Evolutionary conservation across 2,329 filamentous ascomycete species (phyloP), one percentile per base, ranked within the genome.

Genomic region (Penicillium sp.): DNA sequence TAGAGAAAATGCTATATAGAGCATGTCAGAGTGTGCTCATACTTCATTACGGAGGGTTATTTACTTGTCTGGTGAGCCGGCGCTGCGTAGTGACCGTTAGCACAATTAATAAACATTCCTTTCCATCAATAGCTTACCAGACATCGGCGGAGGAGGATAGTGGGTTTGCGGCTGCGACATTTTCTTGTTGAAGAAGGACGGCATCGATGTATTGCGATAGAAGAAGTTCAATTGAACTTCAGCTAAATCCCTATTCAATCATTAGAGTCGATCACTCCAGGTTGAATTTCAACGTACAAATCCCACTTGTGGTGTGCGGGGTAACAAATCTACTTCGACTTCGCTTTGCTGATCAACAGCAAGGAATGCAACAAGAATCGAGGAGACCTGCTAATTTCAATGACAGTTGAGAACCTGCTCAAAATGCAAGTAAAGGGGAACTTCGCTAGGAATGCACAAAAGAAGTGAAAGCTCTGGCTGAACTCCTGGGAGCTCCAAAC

Each of bases 81-180:
- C 6, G 46, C 46, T 48, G 19, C 7, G 14, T 2, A n/a, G 5
- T n/a, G 7, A 13, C 5, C 19, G 6, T 47, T 47, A 27, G 44
- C 14, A 29, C 3, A 19, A 2, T 26, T 1, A 29, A 5, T n/a
- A n/a, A 5, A 27, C 6, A 29, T 19, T 29, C 1, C 6, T 29
- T 27, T 14, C 16, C 2, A 47, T 26, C 8, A 14, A 8, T 21
- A n/a, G 22, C 61, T 50, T 60, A 63, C 61, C 61, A 16, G 61
- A 63, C 54, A 58, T 53, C 13, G 59, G 61, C 14, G 60, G 59
- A 21, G 61, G 59, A 1, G 57, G 48, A n/a, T 57, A 61, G 29
- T 60, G 55, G 2, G 39, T 24, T 14, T 56, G 58, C 7, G 57
- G 46, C 11, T 39, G 35, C 19, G 39, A 10, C 39, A 41, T 41